Percentiles rank a stretch among this genome's conserved stretches.
phyloP scores from a whole-genome alignment of 768 basidiomycete species.

The Suillus bovinus region DNA sequence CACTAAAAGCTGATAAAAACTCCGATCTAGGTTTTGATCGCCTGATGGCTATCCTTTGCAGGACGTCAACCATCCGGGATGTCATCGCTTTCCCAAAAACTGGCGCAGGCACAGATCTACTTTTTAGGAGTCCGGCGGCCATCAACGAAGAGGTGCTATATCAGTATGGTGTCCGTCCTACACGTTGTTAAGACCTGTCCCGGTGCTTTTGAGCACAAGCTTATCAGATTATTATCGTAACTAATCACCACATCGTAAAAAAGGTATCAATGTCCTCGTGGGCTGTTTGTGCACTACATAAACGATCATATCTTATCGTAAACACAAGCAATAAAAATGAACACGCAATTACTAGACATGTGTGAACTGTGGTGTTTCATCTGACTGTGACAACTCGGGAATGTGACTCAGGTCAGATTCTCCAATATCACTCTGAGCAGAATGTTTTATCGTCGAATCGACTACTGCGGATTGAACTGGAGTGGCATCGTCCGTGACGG shows the following conservation, averaged over 20 bases:
- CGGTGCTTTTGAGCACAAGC: constrained; percentile 1
- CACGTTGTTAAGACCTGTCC: constrained; percentile 12
- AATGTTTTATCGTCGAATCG: neutral
- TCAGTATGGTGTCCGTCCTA: constrained; percentile 62
- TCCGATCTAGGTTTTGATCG: constrained; percentile 79
- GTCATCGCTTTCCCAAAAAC: constrained; percentile 98
- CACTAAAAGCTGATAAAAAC: constrained; percentile 13
- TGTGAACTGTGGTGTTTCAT: constrained; percentile 26
- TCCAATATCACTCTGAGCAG: constrained; percentile 23
- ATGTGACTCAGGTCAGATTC: constrained; percentile 18
- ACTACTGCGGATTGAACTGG: constrained; percentile 43
- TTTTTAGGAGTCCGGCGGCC: constrained; percentile 85
- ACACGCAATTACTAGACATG: constrained; percentile 15
- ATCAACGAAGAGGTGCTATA: constrained; percentile 50
- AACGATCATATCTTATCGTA: neutral
- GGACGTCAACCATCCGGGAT: constrained; percentile 84
- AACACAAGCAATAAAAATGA: constrained; percentile 10
- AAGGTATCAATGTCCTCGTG: constrained; percentile 2
- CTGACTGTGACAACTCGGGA: constrained; percentile 19
- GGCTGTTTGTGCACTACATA: neutral
- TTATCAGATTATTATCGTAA: constrained; percentile 8
- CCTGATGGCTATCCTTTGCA: constrained; percentile 87
- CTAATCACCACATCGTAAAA: constrained; percentile 15
- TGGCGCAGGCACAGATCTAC: constrained; percentile 75
- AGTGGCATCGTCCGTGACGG: constrained; percentile 41